Evolutionary conservation across 2,329 filamentous ascomycete genomes (phyloP).

Genomic region (Xylaria sp.): DNA sequence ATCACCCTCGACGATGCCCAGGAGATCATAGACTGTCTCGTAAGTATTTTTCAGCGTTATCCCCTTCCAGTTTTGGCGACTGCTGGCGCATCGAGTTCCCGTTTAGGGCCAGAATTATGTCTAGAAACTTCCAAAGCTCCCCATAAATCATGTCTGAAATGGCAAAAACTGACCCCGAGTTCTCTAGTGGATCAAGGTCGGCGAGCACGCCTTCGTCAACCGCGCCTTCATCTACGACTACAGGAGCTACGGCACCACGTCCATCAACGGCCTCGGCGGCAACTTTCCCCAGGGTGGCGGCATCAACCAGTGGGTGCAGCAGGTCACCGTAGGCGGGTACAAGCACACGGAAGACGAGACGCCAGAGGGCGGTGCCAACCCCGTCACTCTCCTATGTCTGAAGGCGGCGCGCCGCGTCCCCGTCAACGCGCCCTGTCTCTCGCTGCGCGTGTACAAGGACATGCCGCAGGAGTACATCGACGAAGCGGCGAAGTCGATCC

Average conservation of each 20-base stretch:
- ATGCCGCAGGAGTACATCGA: constrained; percentile 15
- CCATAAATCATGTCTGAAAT: too few relatives aligned
- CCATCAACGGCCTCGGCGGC: constrained; percentile 17
- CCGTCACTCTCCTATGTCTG: constrained; percentile 21
- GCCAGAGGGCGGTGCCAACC: constrained; percentile 19
- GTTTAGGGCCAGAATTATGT: too few relatives aligned
- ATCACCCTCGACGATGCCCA: constrained; percentile 14
- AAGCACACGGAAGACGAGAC: constrained; percentile 13
- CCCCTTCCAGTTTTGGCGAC: too few relatives aligned
- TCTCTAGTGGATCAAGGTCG: constrained; percentile 29
- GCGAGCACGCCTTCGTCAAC: constrained; percentile 27
- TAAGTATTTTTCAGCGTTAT: too few relatives aligned
- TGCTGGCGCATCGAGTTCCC: too few relatives aligned
- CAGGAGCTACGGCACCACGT: constrained; percentile 19
- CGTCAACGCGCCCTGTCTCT: constrained; percentile 24
- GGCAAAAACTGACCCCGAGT: too few relatives aligned
- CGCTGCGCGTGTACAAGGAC: constrained; percentile 19
- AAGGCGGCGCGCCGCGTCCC: constrained; percentile 23
- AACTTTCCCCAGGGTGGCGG: constrained; percentile 27
- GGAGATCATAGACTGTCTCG: constrained; percentile 24
- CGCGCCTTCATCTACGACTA: constrained; percentile 27
- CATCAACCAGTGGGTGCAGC: constrained; percentile 29
- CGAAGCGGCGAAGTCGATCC: constrained; percentile 19
- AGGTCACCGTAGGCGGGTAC: constrained; percentile 23
- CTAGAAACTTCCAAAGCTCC: too few relatives aligned